Conservation (phyloP, 805 yeast genomes). For the Millerozyma miso region DNA sequence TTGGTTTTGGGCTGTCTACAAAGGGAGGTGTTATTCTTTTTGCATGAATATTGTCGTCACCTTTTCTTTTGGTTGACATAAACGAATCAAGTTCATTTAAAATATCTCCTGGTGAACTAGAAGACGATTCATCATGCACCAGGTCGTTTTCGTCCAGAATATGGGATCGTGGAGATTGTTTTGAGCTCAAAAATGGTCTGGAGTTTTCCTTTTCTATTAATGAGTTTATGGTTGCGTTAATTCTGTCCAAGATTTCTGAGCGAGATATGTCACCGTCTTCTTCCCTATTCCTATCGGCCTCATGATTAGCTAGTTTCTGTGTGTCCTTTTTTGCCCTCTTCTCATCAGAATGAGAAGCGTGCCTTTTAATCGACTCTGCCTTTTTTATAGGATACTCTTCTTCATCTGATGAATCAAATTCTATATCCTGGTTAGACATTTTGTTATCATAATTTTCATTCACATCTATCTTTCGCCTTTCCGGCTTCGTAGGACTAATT, state of each 20-base stretch:
- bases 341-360: not conserved
- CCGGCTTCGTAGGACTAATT: not conserved
- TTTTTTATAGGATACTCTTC: conserved; percentile 2
- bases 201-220: conserved; percentile 9
- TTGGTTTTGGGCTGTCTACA: not conserved
- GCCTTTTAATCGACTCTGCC: no score
- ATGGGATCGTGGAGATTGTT: not conserved
- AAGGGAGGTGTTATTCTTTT: not conserved
- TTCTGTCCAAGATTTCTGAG: conserved; percentile 21
- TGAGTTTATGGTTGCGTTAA: conserved; percentile 19
- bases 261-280: conserved; percentile 10
- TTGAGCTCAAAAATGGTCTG: not conserved
- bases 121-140: conserved; percentile 9
- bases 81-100: conserved; percentile 17
- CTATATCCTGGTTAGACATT: conserved; percentile 12
- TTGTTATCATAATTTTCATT: not conserved
- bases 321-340: not conserved
- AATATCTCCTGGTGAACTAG: conserved; percentile 14
- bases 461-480: not conserved
- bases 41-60: not conserved
- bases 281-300: conserved; percentile 4
- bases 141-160: not conserved
- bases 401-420: conserved; percentile 24
- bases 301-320: not conserved
- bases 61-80: conserved; percentile 1